Evolutionary conservation across 2,329 filamentous ascomycete species (phyloP), one percentile per base, ranked within the genome.

Genomic region (Diaporthe destruens): DNA sequence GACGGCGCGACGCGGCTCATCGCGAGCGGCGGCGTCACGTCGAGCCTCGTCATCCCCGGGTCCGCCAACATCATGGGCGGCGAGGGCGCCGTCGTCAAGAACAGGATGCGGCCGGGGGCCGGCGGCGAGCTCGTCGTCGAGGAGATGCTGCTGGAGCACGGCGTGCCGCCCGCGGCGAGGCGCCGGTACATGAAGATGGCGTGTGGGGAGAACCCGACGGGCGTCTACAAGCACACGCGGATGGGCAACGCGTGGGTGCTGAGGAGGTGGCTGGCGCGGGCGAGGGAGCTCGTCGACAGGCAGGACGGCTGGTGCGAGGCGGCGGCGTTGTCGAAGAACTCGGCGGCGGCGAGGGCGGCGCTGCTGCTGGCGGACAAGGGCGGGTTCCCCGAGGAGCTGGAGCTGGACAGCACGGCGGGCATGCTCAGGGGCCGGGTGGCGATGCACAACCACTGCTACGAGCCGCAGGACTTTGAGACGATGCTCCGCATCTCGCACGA

Each of bases 1-100:
- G 84, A 86, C 73, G 72, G 74, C 25, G 82, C 79, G 14, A 81
- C 81, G 3, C 76, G 65, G 7, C 76, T 83, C 25, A 82, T 86
- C 72, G 80, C 82, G 11, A 84, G 83, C 6, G 85, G 85, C 11
- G 85, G 84, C 32, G 79, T 85, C 25, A 86, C 84, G 1, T 81
- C 83, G 3, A 84, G 83, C n/a, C 79, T 86, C n/a, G 78, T 86
- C 47, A 77, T 86, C 29, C 83, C 84, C 0, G 84, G 84, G 6
- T 82, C 81, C 3, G 81, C 80, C 44, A 86, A 85, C 73, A 81
- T 84, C 69, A 84, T 86, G 75, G 83, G 82, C n/a, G 84, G 84
- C 11, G 84, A 86, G 77, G 84, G 80, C 6, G 77, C 81, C 9
- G 74, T 82, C 6, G 79, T 86, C 18, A 86, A 86, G 77, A 85